Conservation (phyloP, 352 stramenopile genomes). For the Globisporangium spinosum region DNA sequence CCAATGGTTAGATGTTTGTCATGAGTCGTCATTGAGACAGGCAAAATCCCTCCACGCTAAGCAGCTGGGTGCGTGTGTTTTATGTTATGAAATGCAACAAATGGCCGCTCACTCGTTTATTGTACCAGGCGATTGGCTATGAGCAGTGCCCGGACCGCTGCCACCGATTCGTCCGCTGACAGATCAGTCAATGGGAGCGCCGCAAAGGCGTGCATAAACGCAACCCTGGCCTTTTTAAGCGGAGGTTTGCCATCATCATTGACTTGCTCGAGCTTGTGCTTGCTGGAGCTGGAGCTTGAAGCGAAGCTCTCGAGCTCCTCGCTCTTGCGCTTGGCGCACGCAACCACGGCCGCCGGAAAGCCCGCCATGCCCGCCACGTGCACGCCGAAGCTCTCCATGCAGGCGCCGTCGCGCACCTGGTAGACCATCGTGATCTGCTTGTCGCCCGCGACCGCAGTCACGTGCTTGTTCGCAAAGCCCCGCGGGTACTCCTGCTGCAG, state of each 20-base stretch:
- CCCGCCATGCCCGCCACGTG: conserved; percentile 97
- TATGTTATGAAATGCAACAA: not conserved
- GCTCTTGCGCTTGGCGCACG: conserved; percentile 92
- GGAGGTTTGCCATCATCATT: not conserved
- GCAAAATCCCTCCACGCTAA: too few species aligned
- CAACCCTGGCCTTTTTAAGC: conserved; percentile 42
- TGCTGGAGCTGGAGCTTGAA: not conserved
- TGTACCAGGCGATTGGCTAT: not conserved
- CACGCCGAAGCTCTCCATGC: conserved; percentile 98
- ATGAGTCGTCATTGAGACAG: too few species aligned
- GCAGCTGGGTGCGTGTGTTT: too few species aligned
- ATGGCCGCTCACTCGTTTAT: not conserved
- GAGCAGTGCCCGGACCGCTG: conserved; percentile 5
- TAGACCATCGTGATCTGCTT: conserved; percentile 90
- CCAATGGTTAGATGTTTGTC: too few species aligned
- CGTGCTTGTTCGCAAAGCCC: conserved; percentile 94
- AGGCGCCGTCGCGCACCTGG: conserved; percentile 92
- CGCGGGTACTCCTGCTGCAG: conserved; percentile 75
- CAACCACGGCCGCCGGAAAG: conserved; percentile 92
- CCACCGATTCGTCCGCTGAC: conserved; percentile 36
- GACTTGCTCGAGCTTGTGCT: not conserved
- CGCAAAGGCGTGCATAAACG: conserved; percentile 54
- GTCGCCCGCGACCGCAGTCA: conserved; percentile 87
- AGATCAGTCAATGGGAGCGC: conserved; percentile 67
- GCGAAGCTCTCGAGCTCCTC: conserved; percentile 89